Percentiles rank a stretch among this genome's conserved stretches.
Evolutionary conservation across 495 filamentous ascomycete species (phyloP).

Genomic region (Annulohypoxylon moriforme): DNA sequence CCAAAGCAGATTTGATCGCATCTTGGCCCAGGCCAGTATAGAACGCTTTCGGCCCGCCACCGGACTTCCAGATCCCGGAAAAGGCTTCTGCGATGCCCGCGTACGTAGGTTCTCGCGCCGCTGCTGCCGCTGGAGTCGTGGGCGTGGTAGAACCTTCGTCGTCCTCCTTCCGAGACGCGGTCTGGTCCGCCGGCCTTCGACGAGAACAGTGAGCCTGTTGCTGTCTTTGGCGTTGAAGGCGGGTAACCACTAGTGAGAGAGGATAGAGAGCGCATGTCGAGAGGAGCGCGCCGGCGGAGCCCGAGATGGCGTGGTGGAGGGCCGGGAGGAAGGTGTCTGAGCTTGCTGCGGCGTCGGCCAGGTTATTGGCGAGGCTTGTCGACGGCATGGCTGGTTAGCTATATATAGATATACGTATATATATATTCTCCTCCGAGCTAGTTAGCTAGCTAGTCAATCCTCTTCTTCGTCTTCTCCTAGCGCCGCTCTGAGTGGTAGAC

Average conservation of each 20-base stretch:
- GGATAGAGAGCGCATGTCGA: slow-evolving; percentile 86
- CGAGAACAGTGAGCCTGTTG: slow-evolving; percentile 35
- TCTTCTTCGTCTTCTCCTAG: not conserved
- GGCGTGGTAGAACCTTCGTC: slow-evolving; percentile 22
- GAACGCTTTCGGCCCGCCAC: slow-evolving; percentile 76
- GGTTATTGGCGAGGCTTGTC: slow-evolving; percentile 25
- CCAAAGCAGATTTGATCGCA: slow-evolving; percentile 75
- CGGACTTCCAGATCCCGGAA: slow-evolving; percentile 73
- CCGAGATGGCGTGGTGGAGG: slow-evolving; percentile 87
- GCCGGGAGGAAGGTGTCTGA: slow-evolving; percentile 73
- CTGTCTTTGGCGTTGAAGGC: slow-evolving; percentile 83
- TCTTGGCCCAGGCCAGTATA: slow-evolving; percentile 81
- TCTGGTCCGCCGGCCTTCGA: not conserved
- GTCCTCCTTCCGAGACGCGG: not conserved
- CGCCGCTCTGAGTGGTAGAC: slow-evolving; percentile 24
- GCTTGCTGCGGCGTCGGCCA: slow-evolving; percentile 12
- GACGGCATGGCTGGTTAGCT: slow-evolving; percentile 33
- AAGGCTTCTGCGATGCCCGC: slow-evolving; percentile 73
- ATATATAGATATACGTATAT: not conserved
- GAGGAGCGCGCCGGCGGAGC: slow-evolving; percentile 80
- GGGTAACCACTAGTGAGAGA: slow-evolving; percentile 84
- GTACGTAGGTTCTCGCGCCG: slow-evolving; percentile 55
- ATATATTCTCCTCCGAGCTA: not conserved
- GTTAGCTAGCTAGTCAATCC: too few species aligned
- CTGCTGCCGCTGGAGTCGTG: slow-evolving; percentile 32